Conservation (phyloP, 495 filamentous ascomycete species). For the Pyrenula massariospora region DNA sequence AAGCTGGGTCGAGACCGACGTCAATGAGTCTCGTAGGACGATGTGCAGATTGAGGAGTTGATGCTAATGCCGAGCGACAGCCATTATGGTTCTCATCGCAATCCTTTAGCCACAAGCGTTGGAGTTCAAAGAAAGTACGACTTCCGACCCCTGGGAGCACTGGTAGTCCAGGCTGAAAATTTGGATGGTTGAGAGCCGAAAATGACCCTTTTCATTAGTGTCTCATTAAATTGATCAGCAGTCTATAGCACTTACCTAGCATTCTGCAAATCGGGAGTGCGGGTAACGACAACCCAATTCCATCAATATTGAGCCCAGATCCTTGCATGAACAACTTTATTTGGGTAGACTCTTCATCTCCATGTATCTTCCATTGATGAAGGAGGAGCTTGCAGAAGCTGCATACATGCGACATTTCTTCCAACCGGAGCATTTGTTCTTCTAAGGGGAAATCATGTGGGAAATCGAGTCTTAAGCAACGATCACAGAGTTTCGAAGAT, state of each 20-base stretch:
- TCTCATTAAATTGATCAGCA: background rate
- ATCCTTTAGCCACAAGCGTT: conserved; percentile 1
- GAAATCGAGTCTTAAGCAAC: background rate
- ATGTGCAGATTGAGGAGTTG: background rate
- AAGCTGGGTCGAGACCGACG: conserved; percentile 5
- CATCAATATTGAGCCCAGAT: background rate
- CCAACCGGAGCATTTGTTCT: background rate
- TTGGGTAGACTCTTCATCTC: background rate
- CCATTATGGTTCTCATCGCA: conserved; percentile 7
- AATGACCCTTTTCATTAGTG: background rate
- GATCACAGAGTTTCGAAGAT: background rate
- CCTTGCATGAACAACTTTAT: background rate
- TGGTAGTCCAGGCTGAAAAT: background rate
- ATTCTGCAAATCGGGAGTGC: background rate
- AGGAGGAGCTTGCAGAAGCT: background rate
- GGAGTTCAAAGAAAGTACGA: background rate
- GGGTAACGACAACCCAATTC: background rate
- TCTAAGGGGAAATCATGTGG: background rate
- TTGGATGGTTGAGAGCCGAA: background rate
- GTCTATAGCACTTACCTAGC: background rate
- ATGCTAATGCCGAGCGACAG: conserved; percentile 6
- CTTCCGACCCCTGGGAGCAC: background rate
- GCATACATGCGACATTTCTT: background rate
- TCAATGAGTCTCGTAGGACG: conserved; percentile 17
- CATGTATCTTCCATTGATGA: background rate